Evolutionary conservation across 495 filamentous ascomycete species (phyloP), one percentile per base, ranked within the genome.

Genomic region (Jackrogersella minutella): DNA sequence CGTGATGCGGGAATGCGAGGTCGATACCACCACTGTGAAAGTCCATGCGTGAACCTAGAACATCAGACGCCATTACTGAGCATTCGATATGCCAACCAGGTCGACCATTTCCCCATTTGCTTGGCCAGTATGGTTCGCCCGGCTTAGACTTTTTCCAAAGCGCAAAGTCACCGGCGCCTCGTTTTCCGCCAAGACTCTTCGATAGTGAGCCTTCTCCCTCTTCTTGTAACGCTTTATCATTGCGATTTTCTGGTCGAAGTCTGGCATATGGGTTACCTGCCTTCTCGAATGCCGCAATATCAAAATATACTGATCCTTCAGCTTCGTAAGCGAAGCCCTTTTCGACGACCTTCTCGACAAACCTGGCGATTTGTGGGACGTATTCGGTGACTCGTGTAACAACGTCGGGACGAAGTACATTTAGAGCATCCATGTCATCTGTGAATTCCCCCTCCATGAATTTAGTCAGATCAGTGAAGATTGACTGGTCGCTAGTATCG

Each of bases 51-150:
- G 86, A 80, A 6, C 94, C 95, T 4, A 99, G 81, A 30, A 90
- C 86, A 56, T 92, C 90, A 2, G 90, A 93, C 0, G 93, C 93
- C 95, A 99, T 99, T 1, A 92, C 93, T 0, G 91, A 95, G 86
- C 95, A 99, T 80, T 99, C 94, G 49, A 99, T 97, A 76, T 98
- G 95, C 95, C 93, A 97, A 13, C 95, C 95, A 0, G 95, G 95
- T 16, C 95, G 83, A 22, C 94, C 93, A 44, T 85, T 80, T 7
- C 93, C 93, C 94, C 95, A 99, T 4, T 85, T 85, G 68, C 88
- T 92, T 9, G 86, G 78, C 95, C 95, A 99, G 62, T 84, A 90
- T 0, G 95, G 95, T 80, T 99, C 95, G 34, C 95, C 94, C 3
- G 90, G 86, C 77, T 96, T 97, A 0, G 89, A 93, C 34, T 90